These are phyloP conservation scores for Ceratonia siliqua DNA, from an alignment of 306 rosid genomes.

Conservation along the genomic window DNA sequence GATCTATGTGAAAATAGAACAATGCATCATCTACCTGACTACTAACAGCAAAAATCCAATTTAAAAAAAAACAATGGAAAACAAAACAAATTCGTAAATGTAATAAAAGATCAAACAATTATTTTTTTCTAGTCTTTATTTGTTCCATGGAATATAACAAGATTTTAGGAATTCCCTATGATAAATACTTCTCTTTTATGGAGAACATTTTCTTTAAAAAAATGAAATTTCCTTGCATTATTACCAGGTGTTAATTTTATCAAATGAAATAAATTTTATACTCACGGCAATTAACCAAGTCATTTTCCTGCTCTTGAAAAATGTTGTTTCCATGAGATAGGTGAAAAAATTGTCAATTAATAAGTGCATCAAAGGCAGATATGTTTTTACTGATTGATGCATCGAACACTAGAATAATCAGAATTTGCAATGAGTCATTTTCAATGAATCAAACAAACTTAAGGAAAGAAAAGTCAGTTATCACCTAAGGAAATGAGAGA, in stretches of 20 bases:
- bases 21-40: conserved; percentile 12
- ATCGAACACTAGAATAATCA: not conserved
- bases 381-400: conserved; percentile 7
- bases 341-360: not conserved
- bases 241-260: not conserved
- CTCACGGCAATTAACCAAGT: not conserved
- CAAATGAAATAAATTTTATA: not conserved
- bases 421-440: conserved; percentile 12
- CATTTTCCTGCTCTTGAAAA: not conserved
- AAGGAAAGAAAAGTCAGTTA: conserved; percentile 2
- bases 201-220: not conserved
- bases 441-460: not conserved
- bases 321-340: not conserved
- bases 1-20: not conserved
- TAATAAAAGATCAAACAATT: conserved; percentile 19
- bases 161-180: conserved; percentile 1
- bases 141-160: conserved; percentile 27
- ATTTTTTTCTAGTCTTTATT: conserved; percentile 10
- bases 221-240: not conserved
- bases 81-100: not conserved
- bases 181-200: not conserved
- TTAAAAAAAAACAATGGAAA: conserved; percentile 5
- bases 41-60: conserved; percentile 15
- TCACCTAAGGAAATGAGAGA: not conserved
- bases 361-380: not conserved